These are phyloP conservation scores for Phytophthora sp. DNA, from an alignment of 352 stramenopile genomes.

Conservation along the genomic window DNA sequence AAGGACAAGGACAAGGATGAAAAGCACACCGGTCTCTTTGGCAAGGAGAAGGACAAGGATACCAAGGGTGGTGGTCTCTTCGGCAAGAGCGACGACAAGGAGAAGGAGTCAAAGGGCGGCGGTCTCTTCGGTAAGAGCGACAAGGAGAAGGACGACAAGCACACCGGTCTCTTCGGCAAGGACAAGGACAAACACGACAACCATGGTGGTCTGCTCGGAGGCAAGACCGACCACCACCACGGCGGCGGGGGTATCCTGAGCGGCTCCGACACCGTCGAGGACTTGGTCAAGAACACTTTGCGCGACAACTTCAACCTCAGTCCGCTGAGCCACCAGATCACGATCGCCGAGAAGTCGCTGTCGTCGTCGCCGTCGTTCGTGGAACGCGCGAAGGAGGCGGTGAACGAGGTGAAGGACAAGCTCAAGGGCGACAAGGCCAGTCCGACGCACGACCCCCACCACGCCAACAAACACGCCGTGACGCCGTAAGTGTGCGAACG, in stretches of 20 bases:
- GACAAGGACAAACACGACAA: not conserved
- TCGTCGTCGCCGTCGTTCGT: conserved; percentile 14
- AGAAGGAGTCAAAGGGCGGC: not conserved
- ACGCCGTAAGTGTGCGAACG: no score
- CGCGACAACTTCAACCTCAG: conserved; percentile 24
- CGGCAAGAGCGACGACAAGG: conserved; percentile 7
- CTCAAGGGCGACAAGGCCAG: conserved; percentile 24
- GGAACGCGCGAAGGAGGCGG: conserved; percentile 26
- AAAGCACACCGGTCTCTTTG: conserved; percentile 1
- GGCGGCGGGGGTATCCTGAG: conserved; percentile 2
- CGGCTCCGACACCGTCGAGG: conserved; percentile 26
- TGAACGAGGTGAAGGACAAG: conserved; percentile 26
- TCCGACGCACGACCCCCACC: not conserved
- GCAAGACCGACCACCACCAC: no score
- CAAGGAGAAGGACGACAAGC: conserved; percentile 11
- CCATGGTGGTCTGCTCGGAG: not conserved
- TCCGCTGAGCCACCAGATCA: conserved; percentile 30
- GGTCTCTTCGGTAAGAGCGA: not conserved
- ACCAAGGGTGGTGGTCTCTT: no score
- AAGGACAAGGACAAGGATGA: conserved; percentile 9
- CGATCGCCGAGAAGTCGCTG: conserved; percentile 18
- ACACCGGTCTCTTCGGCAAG: conserved; percentile 7
- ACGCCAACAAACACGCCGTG: not conserved
- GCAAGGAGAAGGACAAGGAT: no score
- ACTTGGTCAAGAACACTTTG: conserved; percentile 24